These are phyloP conservation scores for Phlyctochytrium bullatum DNA, from an alignment of 192 early-diverging fungal species.

Conservation along the genomic window DNA sequence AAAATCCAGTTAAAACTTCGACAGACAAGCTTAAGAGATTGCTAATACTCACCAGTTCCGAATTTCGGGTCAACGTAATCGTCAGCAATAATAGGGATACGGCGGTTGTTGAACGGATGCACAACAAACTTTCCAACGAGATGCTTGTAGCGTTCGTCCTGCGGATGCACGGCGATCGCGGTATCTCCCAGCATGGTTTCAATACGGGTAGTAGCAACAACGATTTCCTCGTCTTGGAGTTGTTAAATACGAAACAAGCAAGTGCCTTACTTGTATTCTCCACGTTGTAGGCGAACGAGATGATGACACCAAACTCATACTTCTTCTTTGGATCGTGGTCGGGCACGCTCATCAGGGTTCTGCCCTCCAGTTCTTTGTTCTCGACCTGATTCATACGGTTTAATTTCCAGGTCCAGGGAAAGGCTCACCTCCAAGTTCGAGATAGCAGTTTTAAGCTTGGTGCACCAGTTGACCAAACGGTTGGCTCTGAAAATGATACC, in stretches of 20 bases:
- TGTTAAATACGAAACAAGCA: slow-evolving; percentile 2
- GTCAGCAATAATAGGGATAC: slow-evolving; percentile 89
- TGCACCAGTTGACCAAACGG: slow-evolving; percentile 98
- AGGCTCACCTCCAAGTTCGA: slow-evolving; percentile 82
- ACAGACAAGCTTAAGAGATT: neutral
- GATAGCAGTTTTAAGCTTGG: slow-evolving; percentile 88
- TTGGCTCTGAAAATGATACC: slow-evolving; percentile 96
- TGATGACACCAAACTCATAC: slow-evolving; percentile 98
- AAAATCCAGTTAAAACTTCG: neutral
- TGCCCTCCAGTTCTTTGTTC: slow-evolving; percentile 80
- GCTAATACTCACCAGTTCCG: slow-evolving; percentile 64
- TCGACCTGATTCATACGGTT: slow-evolving; percentile 58
- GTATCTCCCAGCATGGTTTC: slow-evolving; percentile 99
- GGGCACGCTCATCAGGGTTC: slow-evolving; percentile 81
- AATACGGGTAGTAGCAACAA: slow-evolving; percentile 97
- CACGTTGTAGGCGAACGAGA: slow-evolving; percentile 91
- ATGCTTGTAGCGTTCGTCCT: slow-evolving; percentile 91
- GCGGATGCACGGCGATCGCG: slow-evolving; percentile 91
- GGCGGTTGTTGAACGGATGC: slow-evolving; percentile 91
- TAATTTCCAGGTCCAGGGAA: neutral
- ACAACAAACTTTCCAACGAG: slow-evolving; percentile 89
- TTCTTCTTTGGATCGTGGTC: slow-evolving; percentile 91
- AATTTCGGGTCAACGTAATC: slow-evolving; percentile 86
- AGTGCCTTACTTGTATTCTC: slow-evolving; percentile 58
- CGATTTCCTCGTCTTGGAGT: slow-evolving; percentile 68